Conservation (phyloP, 2,329 filamentous ascomycete genomes). For the Colletotrichum tanaceti region DNA sequence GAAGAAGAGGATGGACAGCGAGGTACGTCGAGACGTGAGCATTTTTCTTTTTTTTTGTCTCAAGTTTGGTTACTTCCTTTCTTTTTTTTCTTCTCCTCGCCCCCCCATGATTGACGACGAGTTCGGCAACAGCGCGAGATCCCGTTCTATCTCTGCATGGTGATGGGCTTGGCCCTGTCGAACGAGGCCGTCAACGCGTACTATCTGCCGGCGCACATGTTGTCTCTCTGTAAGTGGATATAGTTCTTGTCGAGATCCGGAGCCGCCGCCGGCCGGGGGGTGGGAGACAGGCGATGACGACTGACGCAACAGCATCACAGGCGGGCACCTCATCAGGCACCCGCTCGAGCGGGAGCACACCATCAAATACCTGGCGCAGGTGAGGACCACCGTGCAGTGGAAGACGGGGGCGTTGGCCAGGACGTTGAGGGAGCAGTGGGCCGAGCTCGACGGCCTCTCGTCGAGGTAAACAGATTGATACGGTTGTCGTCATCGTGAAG, state of each 20-base stretch:
- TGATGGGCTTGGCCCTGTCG: slow-evolving; percentile 43
- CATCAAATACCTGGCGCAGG: slow-evolving; percentile 41
- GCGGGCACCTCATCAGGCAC: slow-evolving; percentile 32
- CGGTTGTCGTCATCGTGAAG: no score
- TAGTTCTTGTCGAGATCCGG: accelerated
- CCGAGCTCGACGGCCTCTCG: slow-evolving; percentile 33
- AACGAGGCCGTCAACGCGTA: slow-evolving; percentile 43
- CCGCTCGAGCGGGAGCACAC: slow-evolving; percentile 39
- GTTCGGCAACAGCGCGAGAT: slow-evolving; percentile 30
- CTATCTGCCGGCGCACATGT: slow-evolving; percentile 43
- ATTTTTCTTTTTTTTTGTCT: no score
- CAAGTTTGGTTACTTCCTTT: no score
- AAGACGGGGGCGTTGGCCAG: slow-evolving; percentile 28
- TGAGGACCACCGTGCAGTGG: slow-evolving; percentile 31
- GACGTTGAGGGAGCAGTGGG: slow-evolving; percentile 41
- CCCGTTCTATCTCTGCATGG: slow-evolving; percentile 35
- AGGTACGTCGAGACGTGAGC: no score
- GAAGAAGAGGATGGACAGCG: slow-evolving; percentile 22
- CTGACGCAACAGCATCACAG: slow-evolving; percentile 3
- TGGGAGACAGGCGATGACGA: no score
- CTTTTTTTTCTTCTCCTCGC: no score
- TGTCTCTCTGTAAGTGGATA: slow-evolving; percentile 43
- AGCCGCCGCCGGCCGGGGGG: background rate
- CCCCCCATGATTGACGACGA: no score
- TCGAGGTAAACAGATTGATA: no score